Evolutionary conservation across 164 flowering plant genomes (phyloP), one percentile per base, ranked within the genome.

Genomic region (Magnolia changhungtana): DNA sequence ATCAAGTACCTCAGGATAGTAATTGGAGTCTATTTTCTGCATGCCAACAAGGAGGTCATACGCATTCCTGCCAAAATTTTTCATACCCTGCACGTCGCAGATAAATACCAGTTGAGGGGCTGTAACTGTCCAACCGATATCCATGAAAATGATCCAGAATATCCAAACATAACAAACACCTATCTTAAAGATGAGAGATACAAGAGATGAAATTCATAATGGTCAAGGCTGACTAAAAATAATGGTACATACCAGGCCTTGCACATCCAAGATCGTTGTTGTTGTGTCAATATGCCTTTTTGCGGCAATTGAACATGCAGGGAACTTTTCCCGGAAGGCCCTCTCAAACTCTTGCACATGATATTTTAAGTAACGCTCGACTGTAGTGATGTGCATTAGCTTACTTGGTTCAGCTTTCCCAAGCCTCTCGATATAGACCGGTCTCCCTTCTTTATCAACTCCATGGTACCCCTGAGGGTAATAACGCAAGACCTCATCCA

Each of bases 381-480:
- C 75, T 2, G 92, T 86, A 61, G 98, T 95, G n/a, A 80, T 95
- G 85, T 92, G 94, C 89, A 94, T 63, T 74, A 95, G 84, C 91
- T 94, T 95, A 84, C 31, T 85, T 16, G 92, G 71, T 78, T 95
- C 98, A 70, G 92, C 91, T 81, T 83, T 83, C 45, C 99, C 99
- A 4, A 93, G 82, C 69, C 81, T 83, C 77, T 95, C 99, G 49
- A 95, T 92, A 77, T 95, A 95, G 61, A 95, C 87, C 4, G 98
- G 98, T 19, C 91, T 76, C 7, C 99, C 99, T 2, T 92, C 97
- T 85, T 95, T 94, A 76, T 95, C 98, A 19, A 94, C 91, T 23
- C 98, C 99, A 79, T 95, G 99, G 77, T 95, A 89, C 29, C 96
- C 99, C 82, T 95, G 98, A 19, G 97, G 99, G 77, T 93, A 95